Conservation (phyloP, 2,329 filamentous ascomycete genomes). For the Cercospora brassicicola region DNA sequence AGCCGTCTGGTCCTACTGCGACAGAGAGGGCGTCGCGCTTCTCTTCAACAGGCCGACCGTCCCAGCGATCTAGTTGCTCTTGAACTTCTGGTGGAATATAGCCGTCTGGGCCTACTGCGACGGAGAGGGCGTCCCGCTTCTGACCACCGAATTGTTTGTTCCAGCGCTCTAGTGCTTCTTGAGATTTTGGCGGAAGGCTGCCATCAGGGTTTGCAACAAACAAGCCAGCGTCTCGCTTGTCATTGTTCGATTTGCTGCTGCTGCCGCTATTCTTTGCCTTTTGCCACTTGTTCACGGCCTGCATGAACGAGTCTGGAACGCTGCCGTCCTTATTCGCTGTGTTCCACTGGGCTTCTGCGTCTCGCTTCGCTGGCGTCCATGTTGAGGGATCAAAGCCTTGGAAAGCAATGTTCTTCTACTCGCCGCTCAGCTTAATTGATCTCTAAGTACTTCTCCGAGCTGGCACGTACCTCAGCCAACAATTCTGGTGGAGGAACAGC, state of each 20-base stretch:
- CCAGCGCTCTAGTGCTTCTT: not conserved
- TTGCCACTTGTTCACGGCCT: slow-evolving; percentile 4
- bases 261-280: not conserved
- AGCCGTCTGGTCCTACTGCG: no score
- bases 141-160: not conserved
- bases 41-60: no score
- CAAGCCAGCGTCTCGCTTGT: not conserved
- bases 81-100: not conserved
- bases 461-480: not conserved
- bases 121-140: not conserved
- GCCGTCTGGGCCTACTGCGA: not conserved
- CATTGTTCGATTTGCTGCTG: not conserved
- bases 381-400: not conserved
- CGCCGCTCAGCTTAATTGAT: no score
- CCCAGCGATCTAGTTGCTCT: no score
- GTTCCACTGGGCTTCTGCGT: not conserved
- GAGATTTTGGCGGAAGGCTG: not conserved
- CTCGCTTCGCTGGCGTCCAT: not conserved
- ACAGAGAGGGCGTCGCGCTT: no score
- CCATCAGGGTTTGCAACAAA: not conserved
- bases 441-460: no score
- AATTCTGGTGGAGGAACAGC: not conserved
- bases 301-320: slow-evolving; percentile 3
- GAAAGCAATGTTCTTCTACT: not conserved
- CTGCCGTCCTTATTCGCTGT: not conserved